phyloP scores from a whole-genome alignment of 1,139 yeast species.

The Scheffersomyces parashehatae region DNA sequence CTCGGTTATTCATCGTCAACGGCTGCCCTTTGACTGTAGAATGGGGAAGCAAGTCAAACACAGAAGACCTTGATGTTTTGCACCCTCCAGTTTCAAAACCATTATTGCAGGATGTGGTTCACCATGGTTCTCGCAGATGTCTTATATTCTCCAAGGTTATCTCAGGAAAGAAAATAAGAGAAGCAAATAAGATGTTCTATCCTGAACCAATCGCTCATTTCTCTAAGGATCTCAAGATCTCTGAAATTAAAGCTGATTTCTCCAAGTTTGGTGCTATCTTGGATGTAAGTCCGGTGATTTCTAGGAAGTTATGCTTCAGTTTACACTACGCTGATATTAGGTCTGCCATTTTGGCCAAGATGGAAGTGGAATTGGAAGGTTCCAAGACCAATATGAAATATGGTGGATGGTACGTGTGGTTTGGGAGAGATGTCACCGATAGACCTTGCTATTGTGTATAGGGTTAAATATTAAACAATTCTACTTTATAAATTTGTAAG shows the following conservation, averaged over 20 bases:
- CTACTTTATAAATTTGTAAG: too few species aligned
- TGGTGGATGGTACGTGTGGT: conserved; percentile 62
- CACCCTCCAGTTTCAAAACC: conserved; percentile 30
- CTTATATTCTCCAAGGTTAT: conserved; percentile 33
- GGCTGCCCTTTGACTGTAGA: conserved; percentile 50
- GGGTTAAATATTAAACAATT: neutral
- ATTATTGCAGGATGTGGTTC: conserved; percentile 28
- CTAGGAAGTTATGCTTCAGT: conserved; percentile 61
- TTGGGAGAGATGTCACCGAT: conserved; percentile 70
- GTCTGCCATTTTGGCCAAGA: conserved; percentile 66
- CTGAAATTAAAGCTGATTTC: conserved; percentile 50
- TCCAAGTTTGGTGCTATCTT: conserved; percentile 57
- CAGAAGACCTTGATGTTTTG: conserved; percentile 27
- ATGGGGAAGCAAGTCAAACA: conserved; percentile 34
- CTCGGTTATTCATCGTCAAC: conserved; percentile 61
- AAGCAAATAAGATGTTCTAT: conserved; percentile 24
- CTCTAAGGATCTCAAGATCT: conserved; percentile 28
- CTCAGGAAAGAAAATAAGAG: conserved; percentile 21
- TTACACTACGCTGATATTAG: conserved; percentile 63
- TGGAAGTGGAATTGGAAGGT: conserved; percentile 34
- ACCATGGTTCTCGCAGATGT: conserved; percentile 35
- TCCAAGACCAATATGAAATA: conserved; percentile 49
- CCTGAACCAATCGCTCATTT: conserved; percentile 37
- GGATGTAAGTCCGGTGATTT: conserved; percentile 68
- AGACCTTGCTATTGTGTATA: conserved; percentile 34